These are phyloP conservation scores for Kwoniella pini DNA, from an alignment of 768 basidiomycete species.

Conservation along the genomic window DNA sequence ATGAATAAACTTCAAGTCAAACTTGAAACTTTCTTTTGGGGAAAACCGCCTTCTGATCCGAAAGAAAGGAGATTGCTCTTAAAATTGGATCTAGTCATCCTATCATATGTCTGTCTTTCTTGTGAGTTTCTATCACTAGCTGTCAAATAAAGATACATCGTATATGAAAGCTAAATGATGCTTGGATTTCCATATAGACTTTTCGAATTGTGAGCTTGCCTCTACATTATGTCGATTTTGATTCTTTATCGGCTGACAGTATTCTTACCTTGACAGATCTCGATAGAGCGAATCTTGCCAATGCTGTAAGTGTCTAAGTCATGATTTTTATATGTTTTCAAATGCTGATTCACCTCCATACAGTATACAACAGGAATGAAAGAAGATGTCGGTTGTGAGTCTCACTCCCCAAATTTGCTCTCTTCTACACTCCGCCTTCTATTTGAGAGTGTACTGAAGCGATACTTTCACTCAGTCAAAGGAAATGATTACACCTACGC, in stretches of 20 bases:
- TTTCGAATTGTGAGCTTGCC: slow-evolving; percentile 25
- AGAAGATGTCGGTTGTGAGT: slow-evolving; percentile 27
- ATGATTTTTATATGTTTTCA: neutral
- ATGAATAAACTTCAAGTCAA: slow-evolving; percentile 18
- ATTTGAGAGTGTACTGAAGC: neutral
- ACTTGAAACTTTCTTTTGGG: slow-evolving; percentile 33
- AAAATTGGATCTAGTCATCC: slow-evolving; percentile 31
- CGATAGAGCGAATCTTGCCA: slow-evolving; percentile 38
- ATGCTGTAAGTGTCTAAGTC: slow-evolving; percentile 17
- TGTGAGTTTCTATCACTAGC: slow-evolving; percentile 14
- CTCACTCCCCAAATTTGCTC: too few relatives aligned
- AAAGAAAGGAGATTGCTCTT: slow-evolving; percentile 26
- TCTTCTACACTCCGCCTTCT: neutral
- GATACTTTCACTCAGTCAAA: slow-evolving; percentile 7
- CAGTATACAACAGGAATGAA: slow-evolving; percentile 36
- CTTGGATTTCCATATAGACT: slow-evolving; percentile 5
- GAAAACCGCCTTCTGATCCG: slow-evolving; percentile 25
- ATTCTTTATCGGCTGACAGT: neutral
- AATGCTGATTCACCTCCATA: neutral
- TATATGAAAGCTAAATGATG: too few relatives aligned
- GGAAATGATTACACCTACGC: slow-evolving; percentile 34
- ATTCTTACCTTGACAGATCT: slow-evolving; percentile 1
- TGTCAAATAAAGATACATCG: too few relatives aligned
- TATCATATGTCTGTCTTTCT: slow-evolving; percentile 36
- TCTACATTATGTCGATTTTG: neutral